Evolutionary conservation across 768 basidiomycete species (phyloP).

Genomic region (Inosperma sp.): DNA sequence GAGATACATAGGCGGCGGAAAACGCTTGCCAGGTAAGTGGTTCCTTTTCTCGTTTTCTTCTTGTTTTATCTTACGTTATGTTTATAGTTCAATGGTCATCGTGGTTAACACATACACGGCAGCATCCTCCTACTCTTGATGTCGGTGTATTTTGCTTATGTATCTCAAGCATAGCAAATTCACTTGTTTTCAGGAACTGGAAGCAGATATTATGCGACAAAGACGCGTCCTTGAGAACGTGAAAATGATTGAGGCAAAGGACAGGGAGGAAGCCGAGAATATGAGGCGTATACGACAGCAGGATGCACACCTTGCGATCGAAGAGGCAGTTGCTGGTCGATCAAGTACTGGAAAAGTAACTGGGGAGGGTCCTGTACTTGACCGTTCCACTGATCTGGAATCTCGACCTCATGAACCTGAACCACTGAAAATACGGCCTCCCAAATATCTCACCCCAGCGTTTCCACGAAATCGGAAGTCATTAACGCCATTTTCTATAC

Average conservation of each 20-base stretch:
- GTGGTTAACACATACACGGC: slow-evolving; percentile 69
- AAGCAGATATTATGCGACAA: slow-evolving; percentile 50
- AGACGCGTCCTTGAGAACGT: slow-evolving; percentile 50
- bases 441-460: slow-evolving; percentile 24
- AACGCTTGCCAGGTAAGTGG: slow-evolving; percentile 50
- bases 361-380: background rate
- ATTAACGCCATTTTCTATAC: slow-evolving; percentile 10
- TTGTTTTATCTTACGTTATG: slow-evolving; percentile 18
- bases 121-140: slow-evolving; percentile 54
- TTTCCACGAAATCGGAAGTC: slow-evolving; percentile 19
- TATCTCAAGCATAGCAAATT: background rate
- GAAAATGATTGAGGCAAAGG: slow-evolving; percentile 52
- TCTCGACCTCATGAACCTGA: background rate
- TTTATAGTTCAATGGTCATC: slow-evolving; percentile 66
- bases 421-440: slow-evolving; percentile 17
- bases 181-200: slow-evolving; percentile 47
- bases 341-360: background rate
- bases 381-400: background rate
- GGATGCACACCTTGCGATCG: slow-evolving; percentile 16
- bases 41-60: background rate
- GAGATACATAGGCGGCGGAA: slow-evolving; percentile 57
- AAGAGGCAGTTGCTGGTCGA: slow-evolving; percentile 12
- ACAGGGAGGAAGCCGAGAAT: slow-evolving; percentile 43
- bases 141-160: slow-evolving; percentile 30
- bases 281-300: slow-evolving; percentile 22